Base-by-base conservation (phyloP, 1,284 basidiomycete genomes). In the Porodaedalea pini region DNA sequence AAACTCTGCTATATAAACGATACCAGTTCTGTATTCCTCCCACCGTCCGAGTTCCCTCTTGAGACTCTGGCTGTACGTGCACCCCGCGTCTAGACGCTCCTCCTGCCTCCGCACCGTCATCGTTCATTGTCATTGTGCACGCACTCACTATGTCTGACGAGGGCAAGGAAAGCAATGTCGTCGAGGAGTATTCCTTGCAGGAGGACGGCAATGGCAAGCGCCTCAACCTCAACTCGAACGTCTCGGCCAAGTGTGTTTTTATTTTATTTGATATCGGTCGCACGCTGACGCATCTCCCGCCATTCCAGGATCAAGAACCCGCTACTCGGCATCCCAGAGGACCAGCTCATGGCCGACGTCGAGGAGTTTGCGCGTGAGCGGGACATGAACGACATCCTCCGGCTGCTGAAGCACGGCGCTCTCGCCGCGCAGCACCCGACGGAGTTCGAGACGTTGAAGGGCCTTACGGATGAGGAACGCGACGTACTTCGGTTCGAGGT, bases 391-490 rank as follows among this genome's bases (percentile, higher is more conserved):
- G 77, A 83, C 37, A 73, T 78, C 21, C 58, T 71, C 8, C 71
- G 74, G 3, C 55, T 78, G 4, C 77, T 85, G 54, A 68, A 71
- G 61, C 79, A 78, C 61, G 86, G 78, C 15, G 85, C 85, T 1
- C 68, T 87, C 1, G 71, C 87, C 36, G 85, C 85, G 0, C 82
- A 83, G 60, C 74, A 78, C 47, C 80, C 79, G 0, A 68, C 69
- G 10, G 68, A 74, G 8, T 86, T 82, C 61, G 79, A 83, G 58
- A 62, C 60, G 4, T 69, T 87, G 23, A 57, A 73, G 1, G 78
- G 80, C 58, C 74, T 89, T 13, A 68, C 73, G 10, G 74, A 77
- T 19, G 75, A 75, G 0, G 86, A 90, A 57, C 75, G 72, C 54
- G 71, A 70, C 7, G 58, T 71, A 3, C 72, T 81, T 45, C 69